Conservation (phyloP, 257 asterid genomes). For the Przewalskia tangutica region DNA sequence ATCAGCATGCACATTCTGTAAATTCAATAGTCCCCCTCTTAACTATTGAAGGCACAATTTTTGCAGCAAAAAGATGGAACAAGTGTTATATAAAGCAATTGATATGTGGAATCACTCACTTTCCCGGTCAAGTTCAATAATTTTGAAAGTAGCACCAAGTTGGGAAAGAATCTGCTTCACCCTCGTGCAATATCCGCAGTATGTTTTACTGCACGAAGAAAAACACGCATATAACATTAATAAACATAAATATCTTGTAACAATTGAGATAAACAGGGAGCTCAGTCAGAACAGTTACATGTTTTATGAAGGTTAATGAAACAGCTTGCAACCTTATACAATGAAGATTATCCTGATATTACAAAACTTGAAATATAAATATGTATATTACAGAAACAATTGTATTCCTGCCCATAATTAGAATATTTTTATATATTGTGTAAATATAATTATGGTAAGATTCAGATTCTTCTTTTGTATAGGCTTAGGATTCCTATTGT, state of each 20-base stretch:
- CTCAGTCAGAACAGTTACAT: not conserved
- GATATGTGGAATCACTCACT: constrained; percentile 29
- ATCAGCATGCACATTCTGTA: not conserved
- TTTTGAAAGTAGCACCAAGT: constrained; percentile 44
- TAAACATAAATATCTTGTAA: not conserved
- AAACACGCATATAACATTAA: not conserved
- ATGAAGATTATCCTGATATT: not conserved
- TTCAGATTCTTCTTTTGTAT: no score
- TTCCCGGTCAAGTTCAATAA: constrained; percentile 64
- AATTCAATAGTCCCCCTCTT: not conserved
- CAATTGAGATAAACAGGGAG: not conserved
- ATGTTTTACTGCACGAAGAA: constrained; percentile 47
- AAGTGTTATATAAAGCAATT: not conserved
- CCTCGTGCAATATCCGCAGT: constrained; percentile 54
- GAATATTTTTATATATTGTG: no score
- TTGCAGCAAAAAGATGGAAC: not conserved
- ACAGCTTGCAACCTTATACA: not conserved
- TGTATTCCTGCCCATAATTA: no score
- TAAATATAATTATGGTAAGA: no score
- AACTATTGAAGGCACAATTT: not conserved
- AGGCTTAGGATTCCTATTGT: no score
- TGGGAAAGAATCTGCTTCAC: constrained; percentile 61
- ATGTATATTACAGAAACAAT: no score
- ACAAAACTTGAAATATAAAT: no score
- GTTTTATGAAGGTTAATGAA: not conserved